A percentile compares a stretch with the other conserved stretches of the same genome.
phyloP scores from a whole-genome alignment of 768 basidiomycete species.

The Suillus paluster region DNA sequence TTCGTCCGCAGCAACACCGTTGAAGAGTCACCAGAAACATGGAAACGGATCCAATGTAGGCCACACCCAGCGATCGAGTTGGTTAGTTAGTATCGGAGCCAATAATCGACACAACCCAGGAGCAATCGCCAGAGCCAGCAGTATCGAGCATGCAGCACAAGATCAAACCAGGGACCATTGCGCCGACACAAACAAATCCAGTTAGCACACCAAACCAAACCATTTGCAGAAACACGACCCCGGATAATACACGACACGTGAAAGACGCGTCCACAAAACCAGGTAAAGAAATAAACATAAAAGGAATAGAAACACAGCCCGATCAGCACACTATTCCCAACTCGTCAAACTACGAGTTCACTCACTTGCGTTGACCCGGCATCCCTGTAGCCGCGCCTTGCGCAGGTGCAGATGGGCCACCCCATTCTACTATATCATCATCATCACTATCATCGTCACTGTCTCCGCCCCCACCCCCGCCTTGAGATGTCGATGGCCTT shows the following conservation, averaged over 20 bases:
- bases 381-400: neutral
- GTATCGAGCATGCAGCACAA: neutral
- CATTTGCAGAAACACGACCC: neutral
- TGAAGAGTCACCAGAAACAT: neutral
- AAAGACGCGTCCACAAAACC: neutral
- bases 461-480: constrained; percentile 5
- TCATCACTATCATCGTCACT: constrained; percentile 38
- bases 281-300: neutral
- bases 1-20: neutral
- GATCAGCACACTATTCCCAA: constrained; percentile 4
- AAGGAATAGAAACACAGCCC: neutral
- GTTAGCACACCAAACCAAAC: neutral
- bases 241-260: neutral
- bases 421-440: constrained; percentile 30
- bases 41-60: neutral
- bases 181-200: neutral
- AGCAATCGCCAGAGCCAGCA: neutral
- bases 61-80: neutral
- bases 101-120: neutral
- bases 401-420: constrained; percentile 13
- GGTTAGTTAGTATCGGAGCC: neutral
- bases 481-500: constrained; percentile 13
- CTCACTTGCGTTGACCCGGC: constrained; percentile 9
- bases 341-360: neutral
- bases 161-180: neutral